Base-by-base conservation (phyloP, 2,329 filamentous ascomycete genomes). In the Penicillium palitans region DNA sequence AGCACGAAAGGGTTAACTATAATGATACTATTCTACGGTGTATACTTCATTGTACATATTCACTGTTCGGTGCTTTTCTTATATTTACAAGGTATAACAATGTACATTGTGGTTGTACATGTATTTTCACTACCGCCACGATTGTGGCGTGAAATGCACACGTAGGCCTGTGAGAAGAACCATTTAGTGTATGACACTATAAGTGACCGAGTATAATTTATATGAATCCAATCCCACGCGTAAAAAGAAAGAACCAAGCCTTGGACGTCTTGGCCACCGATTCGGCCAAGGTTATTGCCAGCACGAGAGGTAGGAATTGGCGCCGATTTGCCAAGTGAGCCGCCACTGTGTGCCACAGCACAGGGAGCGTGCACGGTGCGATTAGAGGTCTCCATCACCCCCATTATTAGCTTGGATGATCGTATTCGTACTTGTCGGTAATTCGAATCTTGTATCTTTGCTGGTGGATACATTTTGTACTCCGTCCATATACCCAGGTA, bases 311-410 rank as follows among this genome's bases (percentile, higher is more conserved):
- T 45, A 33, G 41, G 50, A 35, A 46, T 49, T 19, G 8, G 39
- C 51, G 42, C 55, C 52, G 50, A 54, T 53, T 58, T 39, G 39
- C 44, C 35, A 49, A 45, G 52, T 15, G 46, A 47, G 19, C 31
- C 55, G 42, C 44, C 40, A 48, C 45, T 8, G 12, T 27, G 21
- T 50, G 35, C 35, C 49, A 52, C 29, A 39, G 6, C 12, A 13
- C 13, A 9, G 29, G 21, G 21, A 17, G 33, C 51, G 52, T 29
- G 52, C 52, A 55, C 52, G 10, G 35, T 17, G 25, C 44, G 12
- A 27, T n/a, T 24, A 7, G 8, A 24, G 49, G 13, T n/a, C n/a
- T 12, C 9, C 15, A 13, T 44, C 31, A 13, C 15, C 19, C 15
- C 19, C 39, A 10, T 33, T 33, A 17, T 21, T 19, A 19, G 27